phyloP scores from a whole-genome alignment of 2,329 filamentous ascomycete species.

The Achaetomium macrosporum region DNA sequence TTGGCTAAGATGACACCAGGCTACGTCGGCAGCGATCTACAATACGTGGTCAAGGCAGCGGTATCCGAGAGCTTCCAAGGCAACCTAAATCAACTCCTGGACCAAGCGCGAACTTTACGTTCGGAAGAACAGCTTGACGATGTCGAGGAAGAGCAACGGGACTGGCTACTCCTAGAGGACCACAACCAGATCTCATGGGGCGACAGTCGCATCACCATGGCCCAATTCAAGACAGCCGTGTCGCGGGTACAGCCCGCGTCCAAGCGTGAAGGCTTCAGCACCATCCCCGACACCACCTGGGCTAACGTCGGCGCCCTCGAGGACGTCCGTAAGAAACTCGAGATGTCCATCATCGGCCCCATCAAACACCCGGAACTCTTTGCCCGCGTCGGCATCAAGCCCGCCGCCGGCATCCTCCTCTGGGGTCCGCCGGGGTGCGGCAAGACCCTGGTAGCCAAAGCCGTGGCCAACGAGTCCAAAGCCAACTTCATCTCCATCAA shows the following conservation, averaged over 20 bases:
- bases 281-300: conserved; percentile 91
- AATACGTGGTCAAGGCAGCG: conserved; percentile 51
- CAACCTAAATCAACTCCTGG: conserved; percentile 25
- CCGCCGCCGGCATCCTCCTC: conserved; percentile 81
- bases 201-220: conserved; percentile 37
- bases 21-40: conserved; percentile 86
- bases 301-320: conserved; percentile 80
- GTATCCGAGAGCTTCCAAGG: conserved; percentile 32
- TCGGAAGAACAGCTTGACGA: conserved; percentile 11
- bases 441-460: conserved; percentile 93
- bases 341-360: conserved; percentile 80
- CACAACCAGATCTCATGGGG: conserved; percentile 21
- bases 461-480: conserved; percentile 89
- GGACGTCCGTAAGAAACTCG: conserved; percentile 72
- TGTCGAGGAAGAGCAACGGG: conserved; percentile 16
- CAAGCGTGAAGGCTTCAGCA: conserved; percentile 90
- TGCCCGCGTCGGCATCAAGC: conserved; percentile 67
- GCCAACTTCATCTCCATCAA: conserved; percentile 99
- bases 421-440: conserved; percentile 97
- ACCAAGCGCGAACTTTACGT: conserved; percentile 16
- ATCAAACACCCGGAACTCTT: conserved; percentile 80
- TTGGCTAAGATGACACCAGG: conserved; percentile 84
- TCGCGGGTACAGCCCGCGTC: conserved; percentile 72
- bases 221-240: conserved; percentile 68
- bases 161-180: conserved; percentile 26